phyloP scores from a whole-genome alignment of 2,329 filamentous ascomycete genomes.

The Acrocalymma vagum region DNA sequence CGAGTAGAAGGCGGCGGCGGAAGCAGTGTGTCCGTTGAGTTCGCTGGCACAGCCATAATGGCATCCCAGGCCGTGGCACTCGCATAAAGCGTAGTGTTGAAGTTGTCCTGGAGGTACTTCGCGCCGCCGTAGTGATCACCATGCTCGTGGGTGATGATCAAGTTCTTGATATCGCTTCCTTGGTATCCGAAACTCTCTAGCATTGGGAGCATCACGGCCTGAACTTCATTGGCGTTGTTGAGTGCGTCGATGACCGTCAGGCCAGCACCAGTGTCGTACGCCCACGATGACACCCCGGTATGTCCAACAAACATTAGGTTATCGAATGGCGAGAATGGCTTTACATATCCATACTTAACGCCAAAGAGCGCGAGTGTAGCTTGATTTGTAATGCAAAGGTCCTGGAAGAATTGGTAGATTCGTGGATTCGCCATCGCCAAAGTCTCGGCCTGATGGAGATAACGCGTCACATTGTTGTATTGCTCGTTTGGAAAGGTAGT shows the following conservation, averaged over 20 bases:
- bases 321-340: conserved; percentile 16
- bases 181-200: conserved; percentile 15
- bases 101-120: conserved; percentile 16
- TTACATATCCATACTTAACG: conserved; percentile 12
- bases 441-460: no score
- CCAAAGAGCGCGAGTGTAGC: conserved; percentile 8
- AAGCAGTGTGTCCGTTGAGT: no score
- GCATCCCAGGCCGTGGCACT: conserved; percentile 14
- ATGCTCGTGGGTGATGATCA: conserved; percentile 22
- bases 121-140: conserved; percentile 19
- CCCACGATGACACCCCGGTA: conserved; percentile 17
- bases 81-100: conserved; percentile 8
- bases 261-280: conserved; percentile 15
- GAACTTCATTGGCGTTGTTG: conserved; percentile 15
- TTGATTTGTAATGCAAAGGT: conserved; percentile 15
- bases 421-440: conserved; percentile 6
- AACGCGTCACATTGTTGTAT: conserved; percentile 12
- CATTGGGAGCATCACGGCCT: conserved; percentile 10
- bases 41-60: neutral
- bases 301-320: conserved; percentile 22
- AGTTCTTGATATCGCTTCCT: conserved; percentile 15
- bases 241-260: conserved; percentile 21
- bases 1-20: conserved; percentile 1
- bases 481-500: conserved; percentile 11
- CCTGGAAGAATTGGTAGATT: conserved; percentile 15